Base-by-base conservation (phyloP, 2,329 filamentous ascomycete species). In the Cyphellophora attinorum region DNA sequence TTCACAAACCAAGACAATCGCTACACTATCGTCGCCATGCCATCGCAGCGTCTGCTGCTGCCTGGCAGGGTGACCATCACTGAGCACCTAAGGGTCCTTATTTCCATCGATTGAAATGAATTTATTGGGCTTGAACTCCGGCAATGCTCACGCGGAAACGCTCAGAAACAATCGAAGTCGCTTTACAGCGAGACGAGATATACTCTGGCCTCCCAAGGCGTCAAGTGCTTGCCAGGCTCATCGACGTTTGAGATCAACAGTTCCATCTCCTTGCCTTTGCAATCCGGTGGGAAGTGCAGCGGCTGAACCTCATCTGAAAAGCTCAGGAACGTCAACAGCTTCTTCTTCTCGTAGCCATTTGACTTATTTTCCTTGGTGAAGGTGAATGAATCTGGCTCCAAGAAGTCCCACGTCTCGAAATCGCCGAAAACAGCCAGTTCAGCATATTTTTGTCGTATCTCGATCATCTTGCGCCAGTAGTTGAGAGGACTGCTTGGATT, bases 391-490 rank as follows among this genome's bases (percentile, higher is more conserved):
- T 67, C 55, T 38, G 59, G 50, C 19, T 74, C 67, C 3, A 74
- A 61, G 0, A 61, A 54, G 1, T 72, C 67, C 1, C 80, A 52
- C 15, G 70, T 46, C 32, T 67, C 62, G 41, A 81, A 83, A 35
- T 72, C 61, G 1, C 80, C 80, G 46, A 83, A 82, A 3, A 83
- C 70, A 38, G 85, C 75, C 2, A 81, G 51, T 40, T 81, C 71
- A 29, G 65, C 65, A 48, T 74, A 62, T 29, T 67, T 54, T 50
- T 81, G 81, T 41, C 81, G 68, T 33, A 76, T 50, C 16, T 58
- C 50, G n/a, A 84, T 60, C 35, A 79, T 66, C 0, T 56, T 55
- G 27, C 70, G 67, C 67, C 79, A 86, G 54, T 74, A 80, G 39
- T 64, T 58, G 50, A 78, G 72, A 13, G 77, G 66, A 5, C 70